A percentile compares a stretch with the other conserved stretches of the same genome.
These are phyloP conservation scores for Kregervanrija pseudodelftensis DNA, from an alignment of 805 yeast genomes.

Conservation along the genomic window DNA sequence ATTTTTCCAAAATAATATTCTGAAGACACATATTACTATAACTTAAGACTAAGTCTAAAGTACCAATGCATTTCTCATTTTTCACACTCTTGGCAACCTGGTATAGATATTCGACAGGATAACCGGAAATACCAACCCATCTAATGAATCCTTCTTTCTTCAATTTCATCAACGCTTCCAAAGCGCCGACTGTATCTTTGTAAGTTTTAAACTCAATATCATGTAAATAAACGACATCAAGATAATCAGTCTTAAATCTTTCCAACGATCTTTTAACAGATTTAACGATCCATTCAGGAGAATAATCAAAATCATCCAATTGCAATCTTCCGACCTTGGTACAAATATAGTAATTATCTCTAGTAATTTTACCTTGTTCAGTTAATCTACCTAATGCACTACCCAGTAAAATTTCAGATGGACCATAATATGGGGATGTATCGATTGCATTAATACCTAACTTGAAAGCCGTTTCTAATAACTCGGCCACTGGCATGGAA, in stretches of 20 bases:
- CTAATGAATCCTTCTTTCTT: slow-evolving; percentile 57
- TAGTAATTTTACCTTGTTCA: slow-evolving; percentile 33
- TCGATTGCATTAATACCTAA: slow-evolving; percentile 74
- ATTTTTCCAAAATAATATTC: slow-evolving; percentile 47
- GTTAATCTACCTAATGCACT: slow-evolving; percentile 40
- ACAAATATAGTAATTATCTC: slow-evolving; percentile 63
- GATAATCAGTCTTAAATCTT: slow-evolving; percentile 57
- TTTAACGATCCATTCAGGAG: slow-evolving; percentile 47
- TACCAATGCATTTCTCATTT: slow-evolving; percentile 39
- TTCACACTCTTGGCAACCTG: slow-evolving; percentile 38
- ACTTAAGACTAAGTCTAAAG: slow-evolving; percentile 68
- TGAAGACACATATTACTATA: slow-evolving; percentile 82
- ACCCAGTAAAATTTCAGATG: slow-evolving; percentile 73
- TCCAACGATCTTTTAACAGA: slow-evolving; percentile 63
- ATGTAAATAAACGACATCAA: slow-evolving; percentile 82
- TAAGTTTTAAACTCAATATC: slow-evolving; percentile 77
- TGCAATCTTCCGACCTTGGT: slow-evolving; percentile 81
- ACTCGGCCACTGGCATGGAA: slow-evolving; percentile 46
- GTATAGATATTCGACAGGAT: slow-evolving; percentile 67
- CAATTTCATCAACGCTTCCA: slow-evolving; percentile 49
- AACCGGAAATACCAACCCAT: slow-evolving; percentile 78
- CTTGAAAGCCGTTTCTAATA: slow-evolving; percentile 53
- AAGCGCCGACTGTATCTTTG: slow-evolving; percentile 51
- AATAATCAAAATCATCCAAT: slow-evolving; percentile 68
- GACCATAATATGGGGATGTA: slow-evolving; percentile 92